These are phyloP conservation scores for Sporisorium scitamineum DNA, from an alignment of 1,284 basidiomycete species.

Conservation along the genomic window DNA sequence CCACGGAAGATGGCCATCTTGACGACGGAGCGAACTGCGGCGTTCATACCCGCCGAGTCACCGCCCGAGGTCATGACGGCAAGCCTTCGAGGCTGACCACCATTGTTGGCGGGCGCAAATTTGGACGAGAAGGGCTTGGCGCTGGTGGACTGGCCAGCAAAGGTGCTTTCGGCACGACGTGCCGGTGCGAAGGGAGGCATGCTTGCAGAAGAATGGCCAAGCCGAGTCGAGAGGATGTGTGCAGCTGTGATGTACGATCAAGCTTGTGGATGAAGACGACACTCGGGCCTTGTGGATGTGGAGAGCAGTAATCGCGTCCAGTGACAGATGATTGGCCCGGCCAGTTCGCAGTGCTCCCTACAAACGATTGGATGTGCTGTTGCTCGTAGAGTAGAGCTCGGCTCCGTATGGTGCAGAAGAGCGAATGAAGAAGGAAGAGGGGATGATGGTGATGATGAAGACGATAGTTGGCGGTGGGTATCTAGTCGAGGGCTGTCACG, in stretches of 20 bases:
- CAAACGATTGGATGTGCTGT: not conserved
- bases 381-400: not conserved
- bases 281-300: not conserved
- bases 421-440: not conserved
- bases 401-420: not conserved
- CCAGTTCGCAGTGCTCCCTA: not conserved
- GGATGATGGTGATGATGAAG: not conserved
- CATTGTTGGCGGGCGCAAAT: conserved; percentile 26
- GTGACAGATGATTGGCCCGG: not conserved
- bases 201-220: not conserved
- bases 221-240: not conserved
- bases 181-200: conserved; percentile 50
- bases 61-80: conserved; percentile 96
- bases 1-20: conserved; percentile 75
- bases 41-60: conserved; percentile 82
- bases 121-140: conserved; percentile 28
- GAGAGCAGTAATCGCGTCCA: not conserved
- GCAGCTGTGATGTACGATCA: no score
- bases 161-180: conserved; percentile 32
- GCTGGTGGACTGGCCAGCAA: conserved; percentile 21
- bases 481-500: not conserved
- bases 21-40: conserved; percentile 64
- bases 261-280: not conserved
- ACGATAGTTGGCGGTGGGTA: not conserved
- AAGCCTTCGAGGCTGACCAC: conserved; percentile 69